Percentiles rank a stretch among this genome's conserved stretches.
These are phyloP conservation scores for Fusarium annulatum DNA, from an alignment of 2,329 filamentous ascomycete genomes.

Conservation along the genomic window DNA sequence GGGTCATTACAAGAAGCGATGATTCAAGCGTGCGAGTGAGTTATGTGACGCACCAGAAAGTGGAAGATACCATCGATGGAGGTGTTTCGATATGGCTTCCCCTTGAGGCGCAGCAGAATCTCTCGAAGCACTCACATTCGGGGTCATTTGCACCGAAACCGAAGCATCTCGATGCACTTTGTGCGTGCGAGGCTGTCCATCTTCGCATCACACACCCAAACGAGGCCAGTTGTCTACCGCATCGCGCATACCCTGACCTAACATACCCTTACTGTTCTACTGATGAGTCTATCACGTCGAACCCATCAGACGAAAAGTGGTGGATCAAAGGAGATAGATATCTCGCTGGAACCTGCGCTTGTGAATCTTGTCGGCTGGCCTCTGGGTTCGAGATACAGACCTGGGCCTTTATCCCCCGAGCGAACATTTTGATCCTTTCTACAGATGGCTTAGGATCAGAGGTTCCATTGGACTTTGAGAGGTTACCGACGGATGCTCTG, in stretches of 20 bases:
- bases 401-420: conserved; percentile 73
- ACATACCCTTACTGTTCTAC: conserved; percentile 60
- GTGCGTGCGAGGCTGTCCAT: conserved; percentile 56
- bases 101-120: background rate
- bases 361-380: conserved; percentile 68
- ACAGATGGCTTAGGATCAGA: background rate
- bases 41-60: conserved; percentile 37
- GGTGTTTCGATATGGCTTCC: conserved; percentile 49
- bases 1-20: conserved; percentile 42
- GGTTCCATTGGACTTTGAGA: conserved; percentile 50
- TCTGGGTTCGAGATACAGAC: conserved; percentile 72
- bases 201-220: conserved; percentile 69
- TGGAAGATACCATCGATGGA: conserved; percentile 51
- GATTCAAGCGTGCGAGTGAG: background rate
- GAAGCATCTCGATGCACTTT: conserved; percentile 38
- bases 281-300: conserved; percentile 48
- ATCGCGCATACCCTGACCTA: conserved; percentile 59
- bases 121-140: background rate
- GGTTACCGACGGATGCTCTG: conserved; percentile 56
- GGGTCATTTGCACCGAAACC: background rate
- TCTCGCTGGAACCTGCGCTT: conserved; percentile 70
- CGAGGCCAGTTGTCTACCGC: conserved; percentile 54
- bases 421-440: conserved; percentile 63
- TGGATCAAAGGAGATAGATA: conserved; percentile 67
- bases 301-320: conserved; percentile 66